A percentile compares a stretch with the other conserved stretches of the same genome.
Evolutionary conservation across 2,329 filamentous ascomycete species (phyloP).

Genomic region (Penicillium sp.): DNA sequence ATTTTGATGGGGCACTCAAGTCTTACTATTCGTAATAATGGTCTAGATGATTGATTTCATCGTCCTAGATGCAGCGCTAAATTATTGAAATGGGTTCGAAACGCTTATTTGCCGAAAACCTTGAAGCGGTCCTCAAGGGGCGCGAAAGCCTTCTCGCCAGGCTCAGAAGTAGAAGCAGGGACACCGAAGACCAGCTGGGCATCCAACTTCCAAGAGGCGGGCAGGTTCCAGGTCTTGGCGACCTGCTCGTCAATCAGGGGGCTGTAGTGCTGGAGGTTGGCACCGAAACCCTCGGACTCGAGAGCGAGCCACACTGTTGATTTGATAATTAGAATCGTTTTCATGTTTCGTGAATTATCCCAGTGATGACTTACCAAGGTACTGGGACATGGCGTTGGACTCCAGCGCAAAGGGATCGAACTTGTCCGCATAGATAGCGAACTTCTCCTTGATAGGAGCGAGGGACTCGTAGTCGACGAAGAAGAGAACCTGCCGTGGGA

Average conservation of each 20-base stretch:
- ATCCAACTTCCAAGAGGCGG: conserved; percentile 72
- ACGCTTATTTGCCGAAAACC: conserved; percentile 41
- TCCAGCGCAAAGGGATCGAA: conserved; percentile 78
- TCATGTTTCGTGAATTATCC: neutral
- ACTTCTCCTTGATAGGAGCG: conserved; percentile 62
- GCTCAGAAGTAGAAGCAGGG: conserved; percentile 26
- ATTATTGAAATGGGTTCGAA: neutral
- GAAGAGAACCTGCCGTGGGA: conserved; percentile 66
- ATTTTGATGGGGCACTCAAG: neutral
- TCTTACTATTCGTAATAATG: neutral
- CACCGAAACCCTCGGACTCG: conserved; percentile 79
- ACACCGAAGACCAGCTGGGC: conserved; percentile 81
- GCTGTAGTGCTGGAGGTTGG: conserved; percentile 92
- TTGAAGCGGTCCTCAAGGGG: conserved; percentile 40
- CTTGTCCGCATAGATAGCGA: conserved; percentile 74
- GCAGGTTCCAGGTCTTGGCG: conserved; percentile 68
- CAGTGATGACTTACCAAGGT: conserved; percentile 46
- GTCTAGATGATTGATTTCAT: neutral
- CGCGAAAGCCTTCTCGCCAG: conserved; percentile 34
- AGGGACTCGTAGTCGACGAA: conserved; percentile 74
- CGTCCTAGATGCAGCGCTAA: neutral
- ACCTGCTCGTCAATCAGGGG: conserved; percentile 77
- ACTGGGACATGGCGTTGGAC: conserved; percentile 78
- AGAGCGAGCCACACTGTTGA: conserved; percentile 71
- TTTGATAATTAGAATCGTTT: conserved; percentile 8